A percentile compares a stretch with the other conserved stretches of the same genome.
phyloP scores from a whole-genome alignment of 305 asterid genomes.

The Rubia occidens region DNA sequence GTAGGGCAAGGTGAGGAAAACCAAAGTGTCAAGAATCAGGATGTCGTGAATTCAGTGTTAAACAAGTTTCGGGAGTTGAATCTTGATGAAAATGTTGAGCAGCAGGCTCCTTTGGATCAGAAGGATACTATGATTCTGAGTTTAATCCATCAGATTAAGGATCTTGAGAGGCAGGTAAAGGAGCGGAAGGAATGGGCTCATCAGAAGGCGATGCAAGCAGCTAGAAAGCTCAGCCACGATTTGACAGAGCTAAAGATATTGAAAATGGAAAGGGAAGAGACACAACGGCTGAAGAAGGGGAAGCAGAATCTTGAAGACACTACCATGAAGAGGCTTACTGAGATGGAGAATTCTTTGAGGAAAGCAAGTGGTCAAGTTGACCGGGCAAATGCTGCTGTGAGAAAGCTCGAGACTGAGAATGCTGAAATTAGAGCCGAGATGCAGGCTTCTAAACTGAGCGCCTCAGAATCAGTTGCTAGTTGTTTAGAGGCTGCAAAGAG shows the following conservation, averaged over 20 bases:
- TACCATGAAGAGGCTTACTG: slow-evolving; percentile 52
- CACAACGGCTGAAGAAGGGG: slow-evolving; percentile 65
- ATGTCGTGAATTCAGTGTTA: slow-evolving; percentile 67
- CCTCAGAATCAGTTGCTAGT: slow-evolving; percentile 61
- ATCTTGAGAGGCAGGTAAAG: slow-evolving; percentile 64
- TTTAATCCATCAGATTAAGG: slow-evolving; percentile 69
- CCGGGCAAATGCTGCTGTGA: slow-evolving; percentile 68
- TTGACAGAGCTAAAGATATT: slow-evolving; percentile 71
- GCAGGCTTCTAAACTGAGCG: slow-evolving; percentile 73
- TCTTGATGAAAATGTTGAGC: slow-evolving; percentile 64
- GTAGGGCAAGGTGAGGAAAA: slow-evolving; percentile 34
- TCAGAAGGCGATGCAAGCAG: slow-evolving; percentile 93
- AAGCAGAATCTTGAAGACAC: slow-evolving; percentile 57
- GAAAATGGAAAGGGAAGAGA: slow-evolving; percentile 88
- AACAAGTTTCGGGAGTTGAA: slow-evolving; percentile 72
- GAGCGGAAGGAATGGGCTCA: slow-evolving; percentile 94
- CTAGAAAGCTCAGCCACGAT: slow-evolving; percentile 77
- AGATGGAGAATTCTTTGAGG: slow-evolving; percentile 70
- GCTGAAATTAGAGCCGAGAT: slow-evolving; percentile 82
- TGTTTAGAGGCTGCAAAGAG: slow-evolving; percentile 66
- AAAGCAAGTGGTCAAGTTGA: slow-evolving; percentile 84
- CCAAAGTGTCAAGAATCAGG: slow-evolving; percentile 54
- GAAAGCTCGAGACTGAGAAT: slow-evolving; percentile 73
- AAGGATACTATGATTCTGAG: slow-evolving; percentile 65
- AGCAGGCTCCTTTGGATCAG: slow-evolving; percentile 51